Conservation (phyloP, 2,329 filamentous ascomycete genomes). For the Trichoderma sp. region DNA sequence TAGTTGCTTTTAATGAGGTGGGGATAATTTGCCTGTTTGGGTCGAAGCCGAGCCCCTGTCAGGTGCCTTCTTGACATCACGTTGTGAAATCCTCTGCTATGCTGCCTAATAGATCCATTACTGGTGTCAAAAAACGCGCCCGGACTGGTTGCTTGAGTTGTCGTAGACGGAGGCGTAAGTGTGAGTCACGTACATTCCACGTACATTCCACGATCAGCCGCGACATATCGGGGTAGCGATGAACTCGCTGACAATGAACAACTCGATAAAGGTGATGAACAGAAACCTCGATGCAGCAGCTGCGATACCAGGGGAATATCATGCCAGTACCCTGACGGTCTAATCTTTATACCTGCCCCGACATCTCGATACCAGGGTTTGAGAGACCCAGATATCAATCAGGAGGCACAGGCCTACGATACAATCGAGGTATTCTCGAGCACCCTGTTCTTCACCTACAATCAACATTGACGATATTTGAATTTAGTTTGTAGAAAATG, state of each 20-base stretch:
- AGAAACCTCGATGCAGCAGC: background rate
- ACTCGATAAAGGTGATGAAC: background rate
- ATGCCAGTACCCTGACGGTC: background rate
- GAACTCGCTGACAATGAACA: background rate
- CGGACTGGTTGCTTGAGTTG: background rate
- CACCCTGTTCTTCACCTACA: background rate
- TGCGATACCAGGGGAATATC: background rate
- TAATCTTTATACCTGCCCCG: background rate
- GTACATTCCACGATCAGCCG: background rate
- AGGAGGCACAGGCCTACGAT: background rate
- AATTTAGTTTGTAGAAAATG: background rate
- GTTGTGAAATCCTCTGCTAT: background rate
- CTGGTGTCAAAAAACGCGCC: background rate
- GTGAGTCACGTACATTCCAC: background rate
- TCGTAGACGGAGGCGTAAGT: background rate
- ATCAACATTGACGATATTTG: background rate
- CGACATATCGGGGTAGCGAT: background rate
- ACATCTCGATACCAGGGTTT: background rate
- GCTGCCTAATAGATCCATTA: background rate
- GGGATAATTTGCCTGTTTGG: background rate
- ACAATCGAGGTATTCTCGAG: background rate
- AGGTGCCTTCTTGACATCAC: background rate
- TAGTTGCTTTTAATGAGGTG: background rate
- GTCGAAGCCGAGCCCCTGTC: background rate
- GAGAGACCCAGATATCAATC: background rate